Conservation (phyloP, 352 stramenopile species). For the Phytopythium montanum region DNA sequence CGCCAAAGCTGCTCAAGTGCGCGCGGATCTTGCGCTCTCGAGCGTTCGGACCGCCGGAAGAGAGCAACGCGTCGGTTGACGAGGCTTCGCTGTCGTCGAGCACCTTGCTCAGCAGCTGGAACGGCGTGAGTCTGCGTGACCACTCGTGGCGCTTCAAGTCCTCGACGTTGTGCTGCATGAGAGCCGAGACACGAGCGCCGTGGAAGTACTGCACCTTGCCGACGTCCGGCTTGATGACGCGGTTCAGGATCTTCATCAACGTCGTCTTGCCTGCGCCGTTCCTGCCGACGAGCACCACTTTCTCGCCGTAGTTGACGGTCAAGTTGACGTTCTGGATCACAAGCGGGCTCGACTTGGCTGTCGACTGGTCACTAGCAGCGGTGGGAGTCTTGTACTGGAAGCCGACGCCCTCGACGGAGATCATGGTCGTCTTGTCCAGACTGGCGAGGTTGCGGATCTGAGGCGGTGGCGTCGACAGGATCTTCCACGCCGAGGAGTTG, state of each 20-base stretch:
- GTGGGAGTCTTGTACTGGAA: constrained; percentile 41
- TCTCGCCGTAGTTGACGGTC: constrained; percentile 71
- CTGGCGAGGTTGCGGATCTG: constrained; percentile 55
- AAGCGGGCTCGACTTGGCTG: constrained; percentile 16
- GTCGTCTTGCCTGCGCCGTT: constrained; percentile 89
- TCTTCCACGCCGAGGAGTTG: constrained; percentile 30
- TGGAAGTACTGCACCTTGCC: constrained; percentile 49
- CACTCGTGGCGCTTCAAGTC: constrained; percentile 49
- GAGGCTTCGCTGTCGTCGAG: constrained; percentile 30
- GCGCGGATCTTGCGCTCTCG: constrained; percentile 35
- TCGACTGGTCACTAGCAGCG: neutral
- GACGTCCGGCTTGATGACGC: constrained; percentile 51
- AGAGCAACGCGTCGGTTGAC: constrained; percentile 4
- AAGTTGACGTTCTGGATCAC: constrained; percentile 69
- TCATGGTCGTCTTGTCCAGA: constrained; percentile 45
- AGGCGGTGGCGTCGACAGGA: constrained; percentile 34
- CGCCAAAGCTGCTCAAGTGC: constrained; percentile 48
- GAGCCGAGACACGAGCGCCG: constrained; percentile 37
- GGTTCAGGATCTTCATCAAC: constrained; percentile 91
- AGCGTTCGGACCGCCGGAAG: constrained; percentile 5
- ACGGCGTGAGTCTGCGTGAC: constrained; percentile 35
- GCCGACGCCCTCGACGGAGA: constrained; percentile 43
- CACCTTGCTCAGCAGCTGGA: constrained; percentile 35
- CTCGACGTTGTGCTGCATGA: constrained; percentile 69
- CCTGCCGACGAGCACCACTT: constrained; percentile 88